Conservation (phyloP, 495 filamentous ascomycete genomes). For the Mycothermus thermophilus region DNA sequence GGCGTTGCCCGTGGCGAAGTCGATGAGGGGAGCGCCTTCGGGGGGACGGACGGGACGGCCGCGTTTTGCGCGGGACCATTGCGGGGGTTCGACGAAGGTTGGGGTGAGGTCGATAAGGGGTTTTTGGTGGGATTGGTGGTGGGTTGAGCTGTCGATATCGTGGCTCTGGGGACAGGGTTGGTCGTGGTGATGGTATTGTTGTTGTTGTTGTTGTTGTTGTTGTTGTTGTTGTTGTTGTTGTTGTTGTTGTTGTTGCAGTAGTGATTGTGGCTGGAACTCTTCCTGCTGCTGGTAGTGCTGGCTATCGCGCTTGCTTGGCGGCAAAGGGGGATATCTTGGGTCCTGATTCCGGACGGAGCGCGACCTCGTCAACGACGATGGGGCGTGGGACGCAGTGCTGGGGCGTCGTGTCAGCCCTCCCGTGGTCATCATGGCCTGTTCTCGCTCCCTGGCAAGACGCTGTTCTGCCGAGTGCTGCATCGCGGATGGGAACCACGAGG, state of each 20-base stretch:
- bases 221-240: conserved; percentile 4
- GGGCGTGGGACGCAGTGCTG: conserved; percentile 7
- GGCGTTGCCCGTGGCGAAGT: conserved; percentile 31
- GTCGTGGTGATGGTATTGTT: conserved; percentile 28
- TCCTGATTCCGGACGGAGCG: conserved; percentile 1
- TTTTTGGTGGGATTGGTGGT: neutral
- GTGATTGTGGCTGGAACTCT: neutral
- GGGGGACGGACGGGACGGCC: conserved; percentile 56
- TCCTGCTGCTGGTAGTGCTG: neutral
- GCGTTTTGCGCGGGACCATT: conserved; percentile 44
- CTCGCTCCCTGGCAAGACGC: too few species aligned
- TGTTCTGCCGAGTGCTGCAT: conserved; percentile 29
- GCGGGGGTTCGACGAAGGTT: conserved; percentile 58
- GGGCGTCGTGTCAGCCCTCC: conserved; percentile 4
- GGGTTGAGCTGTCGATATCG: neutral
- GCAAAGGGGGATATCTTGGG: too few species aligned
- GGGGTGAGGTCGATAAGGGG: conserved; percentile 65
- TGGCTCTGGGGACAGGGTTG: conserved; percentile 17
- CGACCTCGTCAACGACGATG: conserved; percentile 1
- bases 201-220: conserved; percentile 14
- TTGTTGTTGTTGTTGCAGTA: neutral
- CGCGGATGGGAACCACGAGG: conserved; percentile 33
- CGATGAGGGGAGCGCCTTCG: conserved; percentile 46
- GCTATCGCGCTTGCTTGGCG: too few species aligned
- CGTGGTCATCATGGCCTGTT: too few species aligned